Evolutionary conservation across 2,329 filamentous ascomycete genomes (phyloP).

Genomic region (Aspergillus unguis): DNA sequence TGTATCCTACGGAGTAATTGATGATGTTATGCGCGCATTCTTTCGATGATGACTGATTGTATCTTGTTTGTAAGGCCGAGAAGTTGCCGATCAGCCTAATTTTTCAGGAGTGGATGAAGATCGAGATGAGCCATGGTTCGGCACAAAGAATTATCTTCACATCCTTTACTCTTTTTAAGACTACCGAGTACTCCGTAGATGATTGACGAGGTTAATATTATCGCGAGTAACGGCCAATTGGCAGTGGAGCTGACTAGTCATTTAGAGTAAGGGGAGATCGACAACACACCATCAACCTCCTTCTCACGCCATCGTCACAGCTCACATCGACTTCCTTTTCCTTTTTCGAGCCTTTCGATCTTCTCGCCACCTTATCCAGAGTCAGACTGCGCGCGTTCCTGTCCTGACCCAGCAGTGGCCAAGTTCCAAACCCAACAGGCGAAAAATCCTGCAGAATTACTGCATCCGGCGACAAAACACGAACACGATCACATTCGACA

Average conservation of each 20-base stretch:
- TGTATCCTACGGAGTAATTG: background rate
- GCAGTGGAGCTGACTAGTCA: background rate
- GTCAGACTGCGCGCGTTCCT: background rate
- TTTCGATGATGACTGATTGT: background rate
- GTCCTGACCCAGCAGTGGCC: background rate
- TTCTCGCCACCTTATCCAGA: background rate
- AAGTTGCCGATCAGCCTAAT: background rate
- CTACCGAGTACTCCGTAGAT: no score
- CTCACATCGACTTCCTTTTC: background rate
- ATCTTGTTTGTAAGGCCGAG: no score
- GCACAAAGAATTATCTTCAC: background rate
- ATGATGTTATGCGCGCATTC: background rate
- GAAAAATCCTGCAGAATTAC: background rate
- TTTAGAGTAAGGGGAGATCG: background rate
- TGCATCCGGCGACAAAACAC: constrained; percentile 8
- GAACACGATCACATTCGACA: background rate
- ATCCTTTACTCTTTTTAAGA: no score
- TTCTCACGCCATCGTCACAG: background rate
- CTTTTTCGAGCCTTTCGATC: background rate
- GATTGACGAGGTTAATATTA: background rate
- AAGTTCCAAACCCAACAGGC: no score
- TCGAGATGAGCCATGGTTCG: background rate
- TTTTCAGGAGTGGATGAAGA: background rate
- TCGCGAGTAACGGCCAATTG: background rate
- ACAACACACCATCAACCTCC: background rate